These are phyloP conservation scores for Neoboletus subvelutipes DNA, from an alignment of 768 basidiomycete species.

Conservation along the genomic window DNA sequence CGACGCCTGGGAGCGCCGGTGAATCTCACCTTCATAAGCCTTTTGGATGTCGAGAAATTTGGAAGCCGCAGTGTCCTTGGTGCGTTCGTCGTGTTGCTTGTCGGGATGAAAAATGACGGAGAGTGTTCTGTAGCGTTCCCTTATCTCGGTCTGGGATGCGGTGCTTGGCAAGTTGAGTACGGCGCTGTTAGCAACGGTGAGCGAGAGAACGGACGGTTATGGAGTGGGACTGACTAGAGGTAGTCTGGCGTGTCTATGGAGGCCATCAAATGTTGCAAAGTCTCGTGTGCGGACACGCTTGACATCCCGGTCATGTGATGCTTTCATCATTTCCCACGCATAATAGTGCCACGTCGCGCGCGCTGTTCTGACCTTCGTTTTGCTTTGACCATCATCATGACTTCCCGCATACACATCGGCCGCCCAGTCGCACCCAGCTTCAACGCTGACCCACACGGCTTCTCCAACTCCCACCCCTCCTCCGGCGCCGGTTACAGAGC, in stretches of 20 bases:
- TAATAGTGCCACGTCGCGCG: conserved; percentile 25
- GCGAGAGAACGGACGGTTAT: not conserved
- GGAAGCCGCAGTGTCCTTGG: conserved; percentile 58
- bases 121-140: conserved; percentile 68
- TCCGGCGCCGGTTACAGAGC: conserved; percentile 72
- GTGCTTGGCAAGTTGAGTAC: conserved; percentile 68
- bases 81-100: conserved; percentile 61
- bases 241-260: conserved; percentile 18
- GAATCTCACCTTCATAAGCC: conserved; percentile 69
- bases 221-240: conserved; percentile 28
- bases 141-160: conserved; percentile 67
- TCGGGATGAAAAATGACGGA: conserved; percentile 86
- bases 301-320: conserved; percentile 24
- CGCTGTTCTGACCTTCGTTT: not conserved
- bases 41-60: conserved; percentile 77
- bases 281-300: not conserved
- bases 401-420: conserved; percentile 79
- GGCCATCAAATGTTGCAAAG: not conserved
- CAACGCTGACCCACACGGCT: conserved; percentile 75
- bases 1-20: not conserved
- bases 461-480: conserved; percentile 68
- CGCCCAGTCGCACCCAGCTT: conserved; percentile 64
- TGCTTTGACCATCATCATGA: conserved; percentile 44
- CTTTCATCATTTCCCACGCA: conserved; percentile 22
- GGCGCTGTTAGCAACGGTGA: conserved; percentile 35